Conservation (phyloP, 148 eudicot species). For the Hydrangea macrophylla region DNA sequence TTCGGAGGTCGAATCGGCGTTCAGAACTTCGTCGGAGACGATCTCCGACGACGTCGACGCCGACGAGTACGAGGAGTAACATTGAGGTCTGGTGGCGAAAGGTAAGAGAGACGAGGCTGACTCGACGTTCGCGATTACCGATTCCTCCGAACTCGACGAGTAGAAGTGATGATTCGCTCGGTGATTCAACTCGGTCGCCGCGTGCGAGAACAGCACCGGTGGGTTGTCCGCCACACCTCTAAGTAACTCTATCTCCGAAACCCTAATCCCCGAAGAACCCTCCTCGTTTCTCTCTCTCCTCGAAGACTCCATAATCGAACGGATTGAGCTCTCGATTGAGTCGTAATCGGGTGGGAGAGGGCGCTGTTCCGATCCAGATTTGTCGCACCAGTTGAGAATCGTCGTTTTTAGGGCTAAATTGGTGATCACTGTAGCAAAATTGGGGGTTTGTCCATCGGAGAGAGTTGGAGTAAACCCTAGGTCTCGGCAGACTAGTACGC, state of each 20-base stretch:
- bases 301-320: slow-evolving; percentile 9
- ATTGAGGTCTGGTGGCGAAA: slow-evolving; percentile 67
- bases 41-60: slow-evolving; percentile 57
- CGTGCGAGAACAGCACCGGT: slow-evolving; percentile 37
- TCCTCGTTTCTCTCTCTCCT: neutral
- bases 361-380: slow-evolving; percentile 24
- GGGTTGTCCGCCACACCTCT: slow-evolving; percentile 55
- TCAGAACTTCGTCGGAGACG: slow-evolving; percentile 22
- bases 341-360: slow-evolving; percentile 33
- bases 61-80: slow-evolving; percentile 47
- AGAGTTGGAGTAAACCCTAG: slow-evolving; percentile 44
- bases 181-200: slow-evolving; percentile 61
- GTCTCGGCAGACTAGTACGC: slow-evolving; percentile 47
- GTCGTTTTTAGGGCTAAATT: slow-evolving; percentile 66
- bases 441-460: slow-evolving; percentile 49
- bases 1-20: slow-evolving; percentile 15
- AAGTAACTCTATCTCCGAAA: slow-evolving; percentile 52
- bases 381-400: slow-evolving; percentile 59
- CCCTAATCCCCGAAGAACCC: slow-evolving; percentile 20
- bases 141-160: slow-evolving; percentile 80
- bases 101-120: slow-evolving; percentile 53
- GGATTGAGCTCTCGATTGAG: slow-evolving; percentile 33
- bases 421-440: slow-evolving; percentile 46
- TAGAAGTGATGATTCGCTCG: slow-evolving; percentile 37
- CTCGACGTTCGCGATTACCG: slow-evolving; percentile 52